phyloP scores from a whole-genome alignment of 768 basidiomycete genomes.

The Mrakia frigida region DNA sequence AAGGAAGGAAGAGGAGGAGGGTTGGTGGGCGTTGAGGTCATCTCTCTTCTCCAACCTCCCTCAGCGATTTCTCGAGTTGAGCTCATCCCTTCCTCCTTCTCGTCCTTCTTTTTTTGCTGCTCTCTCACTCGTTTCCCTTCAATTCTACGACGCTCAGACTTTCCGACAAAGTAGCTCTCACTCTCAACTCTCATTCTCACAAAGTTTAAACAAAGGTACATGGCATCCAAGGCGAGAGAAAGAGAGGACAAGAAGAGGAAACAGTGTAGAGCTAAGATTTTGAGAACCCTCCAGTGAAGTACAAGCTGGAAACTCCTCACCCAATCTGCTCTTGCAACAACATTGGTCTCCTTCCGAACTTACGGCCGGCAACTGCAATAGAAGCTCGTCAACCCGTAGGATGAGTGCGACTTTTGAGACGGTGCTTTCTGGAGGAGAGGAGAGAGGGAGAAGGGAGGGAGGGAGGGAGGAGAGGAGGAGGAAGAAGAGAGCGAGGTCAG shows the following conservation, averaged over 20 bases:
- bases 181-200: background rate
- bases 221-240: background rate
- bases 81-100: too few species aligned
- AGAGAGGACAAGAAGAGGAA: background rate
- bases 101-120: too few species aligned
- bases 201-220: background rate
- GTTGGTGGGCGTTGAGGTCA: too few species aligned
- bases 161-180: background rate
- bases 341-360: conserved; percentile 31
- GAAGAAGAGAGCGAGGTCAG: background rate
- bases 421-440: conserved; percentile 28
- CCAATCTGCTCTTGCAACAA: conserved; percentile 33
- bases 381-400: conserved; percentile 21
- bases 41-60: too few species aligned
- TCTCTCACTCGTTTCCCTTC: too few species aligned
- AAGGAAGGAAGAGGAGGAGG: background rate
- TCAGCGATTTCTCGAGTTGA: too few species aligned
- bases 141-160: too few species aligned
- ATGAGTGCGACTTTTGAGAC: conserved; percentile 30
- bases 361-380: conserved; percentile 32
- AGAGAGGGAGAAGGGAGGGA: background rate
- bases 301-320: conserved; percentile 28
- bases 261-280: conserved; percentile 34
- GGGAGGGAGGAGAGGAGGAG: background rate
- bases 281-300: conserved; percentile 30